A percentile compares a stretch with the other conserved stretches of the same genome.
Evolutionary conservation across 495 filamentous ascomycete species (phyloP).

Genomic region (Cercophora sp.): DNA sequence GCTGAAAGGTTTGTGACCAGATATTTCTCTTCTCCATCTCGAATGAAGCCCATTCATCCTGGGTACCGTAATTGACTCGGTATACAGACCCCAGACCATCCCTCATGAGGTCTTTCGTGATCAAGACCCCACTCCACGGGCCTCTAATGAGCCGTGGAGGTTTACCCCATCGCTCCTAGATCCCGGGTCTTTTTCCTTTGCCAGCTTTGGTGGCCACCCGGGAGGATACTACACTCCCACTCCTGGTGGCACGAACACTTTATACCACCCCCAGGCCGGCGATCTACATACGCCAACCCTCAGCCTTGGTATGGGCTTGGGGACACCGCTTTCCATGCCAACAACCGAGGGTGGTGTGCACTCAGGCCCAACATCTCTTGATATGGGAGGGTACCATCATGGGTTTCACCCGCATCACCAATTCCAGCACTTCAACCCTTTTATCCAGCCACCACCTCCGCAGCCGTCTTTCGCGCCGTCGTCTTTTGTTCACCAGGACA

Average conservation of each 20-base stretch:
- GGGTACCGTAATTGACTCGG: not conserved
- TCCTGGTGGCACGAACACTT: slow-evolving; percentile 73
- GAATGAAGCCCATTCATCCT: not conserved
- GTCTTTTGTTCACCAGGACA: slow-evolving; percentile 71
- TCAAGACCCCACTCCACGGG: slow-evolving; percentile 73
- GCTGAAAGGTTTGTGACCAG: slow-evolving; percentile 50
- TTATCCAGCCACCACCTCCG: slow-evolving; percentile 53
- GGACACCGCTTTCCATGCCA: slow-evolving; percentile 79
- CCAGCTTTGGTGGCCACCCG: slow-evolving; percentile 70
- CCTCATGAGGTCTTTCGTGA: slow-evolving; percentile 61
- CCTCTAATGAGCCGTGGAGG: slow-evolving; percentile 69
- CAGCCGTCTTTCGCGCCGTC: slow-evolving; percentile 72
- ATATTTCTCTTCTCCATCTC: slow-evolving; percentile 2
- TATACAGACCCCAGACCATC: slow-evolving; percentile 34
- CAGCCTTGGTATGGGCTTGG: slow-evolving; percentile 56
- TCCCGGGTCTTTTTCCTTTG: slow-evolving; percentile 75
- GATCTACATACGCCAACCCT: slow-evolving; percentile 86
- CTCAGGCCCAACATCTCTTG: slow-evolving; percentile 54
- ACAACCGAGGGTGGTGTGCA: slow-evolving; percentile 59
- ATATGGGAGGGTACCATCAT: slow-evolving; percentile 48
- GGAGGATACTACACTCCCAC: slow-evolving; percentile 87
- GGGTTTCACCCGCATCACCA: slow-evolving; percentile 56
- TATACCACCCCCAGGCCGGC: slow-evolving; percentile 80
- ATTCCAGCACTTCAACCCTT: slow-evolving; percentile 72
- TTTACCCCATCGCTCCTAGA: slow-evolving; percentile 88